These are phyloP conservation scores for Calvatia gigantea DNA, from an alignment of 768 basidiomycete species.

Conservation along the genomic window DNA sequence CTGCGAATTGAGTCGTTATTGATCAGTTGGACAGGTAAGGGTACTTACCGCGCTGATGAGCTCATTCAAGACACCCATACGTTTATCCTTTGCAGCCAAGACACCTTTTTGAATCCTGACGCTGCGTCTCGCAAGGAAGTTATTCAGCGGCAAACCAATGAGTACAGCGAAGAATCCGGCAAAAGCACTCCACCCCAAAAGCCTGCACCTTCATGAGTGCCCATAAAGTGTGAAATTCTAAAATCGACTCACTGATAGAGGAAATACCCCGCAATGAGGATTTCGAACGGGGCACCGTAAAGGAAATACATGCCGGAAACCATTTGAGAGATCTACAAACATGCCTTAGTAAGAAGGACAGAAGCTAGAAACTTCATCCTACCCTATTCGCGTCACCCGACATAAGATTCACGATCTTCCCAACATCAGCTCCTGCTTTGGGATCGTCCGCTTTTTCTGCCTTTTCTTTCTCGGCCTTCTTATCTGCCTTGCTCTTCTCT, in stretches of 20 bases:
- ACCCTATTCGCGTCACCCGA: conserved; percentile 69
- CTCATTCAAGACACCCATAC: conserved; percentile 78
- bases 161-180: conserved; percentile 69
- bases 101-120: conserved; percentile 60
- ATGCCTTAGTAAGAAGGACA: background rate
- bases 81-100: conserved; percentile 62
- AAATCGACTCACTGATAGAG: conserved; percentile 61
- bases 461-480: conserved; percentile 36
- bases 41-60: conserved; percentile 59
- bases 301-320: conserved; percentile 58
- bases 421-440: conserved; percentile 78
- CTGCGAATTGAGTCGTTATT: background rate
- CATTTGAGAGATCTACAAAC: conserved; percentile 51
- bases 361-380: background rate
- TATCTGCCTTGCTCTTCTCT: conserved; percentile 30
- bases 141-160: conserved; percentile 70
- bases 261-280: conserved; percentile 67
- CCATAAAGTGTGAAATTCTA: background rate
- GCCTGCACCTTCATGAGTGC: conserved; percentile 27
- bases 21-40: background rate
- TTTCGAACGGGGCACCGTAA: conserved; percentile 77
- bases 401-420: conserved; percentile 91
- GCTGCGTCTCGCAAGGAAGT: conserved; percentile 55
- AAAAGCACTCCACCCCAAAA: conserved; percentile 70
- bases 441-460: conserved; percentile 39